Percentiles rank a stretch among this genome's conserved stretches.
phyloP scores from a whole-genome alignment of 1,284 basidiomycete genomes.

The Tilletia walkeri region DNA sequence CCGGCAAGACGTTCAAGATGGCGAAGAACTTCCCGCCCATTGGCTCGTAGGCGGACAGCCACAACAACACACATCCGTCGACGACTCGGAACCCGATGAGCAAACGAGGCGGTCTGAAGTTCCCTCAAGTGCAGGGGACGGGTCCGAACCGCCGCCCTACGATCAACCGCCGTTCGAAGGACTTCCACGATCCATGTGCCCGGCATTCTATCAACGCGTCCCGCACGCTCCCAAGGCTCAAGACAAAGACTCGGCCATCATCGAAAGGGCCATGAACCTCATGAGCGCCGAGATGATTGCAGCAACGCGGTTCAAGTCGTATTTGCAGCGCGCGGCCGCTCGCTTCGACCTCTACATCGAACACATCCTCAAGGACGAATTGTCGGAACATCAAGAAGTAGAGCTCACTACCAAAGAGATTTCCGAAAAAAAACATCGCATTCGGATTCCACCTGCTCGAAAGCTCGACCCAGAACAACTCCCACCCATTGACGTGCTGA shows the following conservation, averaged over 20 bases:
- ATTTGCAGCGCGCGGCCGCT: slow-evolving; percentile 33
- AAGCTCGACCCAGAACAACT: not conserved
- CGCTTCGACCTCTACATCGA: slow-evolving; percentile 40
- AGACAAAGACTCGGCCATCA: not conserved
- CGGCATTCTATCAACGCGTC: not conserved
- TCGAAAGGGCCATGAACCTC: not conserved
- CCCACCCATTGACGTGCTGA: slow-evolving; percentile 36
- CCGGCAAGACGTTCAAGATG: slow-evolving; percentile 13
- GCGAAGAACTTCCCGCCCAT: not conserved
- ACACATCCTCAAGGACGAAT: slow-evolving; percentile 22
- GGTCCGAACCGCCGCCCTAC: not conserved
- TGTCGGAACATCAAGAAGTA: too few species aligned
- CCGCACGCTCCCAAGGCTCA: not conserved
- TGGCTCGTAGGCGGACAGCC: too few species aligned
- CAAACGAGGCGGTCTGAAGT: too few species aligned
- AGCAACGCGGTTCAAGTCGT: slow-evolving; percentile 30
- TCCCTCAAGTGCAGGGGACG: too few species aligned
- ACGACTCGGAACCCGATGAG: too few species aligned
- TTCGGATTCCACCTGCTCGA: too few species aligned
- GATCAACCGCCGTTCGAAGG: too few species aligned
- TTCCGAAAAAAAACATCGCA: too few species aligned
- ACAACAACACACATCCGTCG: too few species aligned
- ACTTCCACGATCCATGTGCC: not conserved
- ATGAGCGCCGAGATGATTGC: slow-evolving; percentile 1
- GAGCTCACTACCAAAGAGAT: too few species aligned